These are phyloP conservation scores for Nitzschia sp. DNA, from an alignment of 108 stramenopile genomes.

Conservation along the genomic window DNA sequence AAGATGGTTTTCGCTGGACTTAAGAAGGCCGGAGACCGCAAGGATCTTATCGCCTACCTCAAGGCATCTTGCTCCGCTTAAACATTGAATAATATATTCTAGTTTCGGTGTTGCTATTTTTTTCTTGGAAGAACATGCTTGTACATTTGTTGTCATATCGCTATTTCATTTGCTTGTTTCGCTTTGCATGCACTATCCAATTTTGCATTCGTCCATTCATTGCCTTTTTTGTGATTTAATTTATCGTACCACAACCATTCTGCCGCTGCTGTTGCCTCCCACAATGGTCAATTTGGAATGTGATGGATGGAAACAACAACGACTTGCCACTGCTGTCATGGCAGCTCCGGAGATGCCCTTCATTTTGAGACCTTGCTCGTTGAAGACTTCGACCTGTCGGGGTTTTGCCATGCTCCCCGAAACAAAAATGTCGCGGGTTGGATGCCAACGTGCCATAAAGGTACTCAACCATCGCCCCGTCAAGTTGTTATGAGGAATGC, in stretches of 20 bases:
- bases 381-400: conserved; percentile 67
- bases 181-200: no score
- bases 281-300: conserved; percentile 52
- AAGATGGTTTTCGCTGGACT: conserved; percentile 99
- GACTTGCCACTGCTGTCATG: conserved; percentile 74
- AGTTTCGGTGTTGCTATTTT: not conserved
- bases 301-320: conserved; percentile 83
- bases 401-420: conserved; percentile 79
- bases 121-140: not conserved
- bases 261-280: conserved; percentile 80
- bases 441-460: conserved; percentile 81
- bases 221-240: no score
- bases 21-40: conserved; percentile 95
- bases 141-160: not conserved
- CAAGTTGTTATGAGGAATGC: conserved; percentile 74
- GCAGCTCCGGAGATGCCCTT: conserved; percentile 62
- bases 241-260: conserved; percentile 68
- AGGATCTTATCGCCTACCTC: conserved; percentile 99
- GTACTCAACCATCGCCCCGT: conserved; percentile 84
- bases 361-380: conserved; percentile 44
- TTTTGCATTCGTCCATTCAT: no score
- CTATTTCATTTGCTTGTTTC: no score
- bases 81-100: not conserved
- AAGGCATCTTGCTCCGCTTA: conserved; percentile 74
- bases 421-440: conserved; percentile 61